phyloP scores from a whole-genome alignment of 495 filamentous ascomycete species.

The Chaetomium cochliodes region DNA sequence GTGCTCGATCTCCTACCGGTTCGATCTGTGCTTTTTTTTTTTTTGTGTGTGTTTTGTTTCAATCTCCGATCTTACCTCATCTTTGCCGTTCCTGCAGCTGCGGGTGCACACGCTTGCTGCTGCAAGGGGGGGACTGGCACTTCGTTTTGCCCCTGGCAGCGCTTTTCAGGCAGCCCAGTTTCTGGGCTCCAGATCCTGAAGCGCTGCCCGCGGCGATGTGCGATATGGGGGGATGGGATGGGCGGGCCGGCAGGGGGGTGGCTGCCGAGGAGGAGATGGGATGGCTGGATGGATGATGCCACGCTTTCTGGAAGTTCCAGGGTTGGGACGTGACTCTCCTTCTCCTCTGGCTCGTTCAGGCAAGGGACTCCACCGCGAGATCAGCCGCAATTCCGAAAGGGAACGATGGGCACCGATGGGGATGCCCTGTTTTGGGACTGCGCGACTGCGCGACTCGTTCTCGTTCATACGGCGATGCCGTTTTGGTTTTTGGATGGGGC shows the following conservation, averaged over 20 bases:
- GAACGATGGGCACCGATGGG: not conserved
- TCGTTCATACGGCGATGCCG: not conserved
- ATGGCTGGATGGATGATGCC: not conserved
- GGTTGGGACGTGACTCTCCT: not conserved
- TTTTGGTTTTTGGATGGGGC: too few relatives aligned
- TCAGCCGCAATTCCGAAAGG: constrained; percentile 21
- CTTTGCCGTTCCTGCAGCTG: constrained; percentile 5
- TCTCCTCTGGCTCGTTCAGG: constrained; percentile 12
- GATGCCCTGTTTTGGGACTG: constrained; percentile 10
- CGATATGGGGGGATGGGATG: too few relatives aligned
- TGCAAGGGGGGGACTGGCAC: constrained; percentile 15
- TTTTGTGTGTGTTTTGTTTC: not conserved
- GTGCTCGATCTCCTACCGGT: constrained; percentile 2
- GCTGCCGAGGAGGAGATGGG: too few relatives aligned
- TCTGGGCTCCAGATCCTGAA: constrained; percentile 6
- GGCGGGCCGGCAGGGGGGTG: too few relatives aligned
- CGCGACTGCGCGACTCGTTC: too few relatives aligned
- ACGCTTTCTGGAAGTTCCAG: constrained; percentile 10
- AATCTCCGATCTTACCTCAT: constrained; percentile 12
- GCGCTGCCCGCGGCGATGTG: not conserved
- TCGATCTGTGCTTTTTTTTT: not conserved
- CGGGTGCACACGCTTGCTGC: not conserved
- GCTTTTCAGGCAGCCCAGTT: constrained; percentile 14
- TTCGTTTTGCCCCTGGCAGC: not conserved
- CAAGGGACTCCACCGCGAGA: not conserved